Evolutionary conservation across 2,329 filamentous ascomycete genomes (phyloP).

Genomic region (Neoarthrinium moseri): DNA sequence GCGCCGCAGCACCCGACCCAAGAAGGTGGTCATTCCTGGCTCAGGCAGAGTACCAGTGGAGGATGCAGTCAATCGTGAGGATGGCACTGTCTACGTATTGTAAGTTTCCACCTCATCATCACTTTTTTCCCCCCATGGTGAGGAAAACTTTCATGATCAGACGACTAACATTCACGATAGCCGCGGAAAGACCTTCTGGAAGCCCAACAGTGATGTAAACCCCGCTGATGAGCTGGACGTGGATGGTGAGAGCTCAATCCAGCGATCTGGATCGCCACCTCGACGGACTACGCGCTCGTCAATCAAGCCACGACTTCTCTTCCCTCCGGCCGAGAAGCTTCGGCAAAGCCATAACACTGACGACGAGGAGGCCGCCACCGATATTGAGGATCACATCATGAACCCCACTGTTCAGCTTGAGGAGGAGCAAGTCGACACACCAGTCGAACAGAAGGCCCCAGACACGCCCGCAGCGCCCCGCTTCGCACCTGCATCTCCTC

Average conservation of each 20-base stretch:
- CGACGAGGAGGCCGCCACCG: conserved; percentile 59
- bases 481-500: conserved; percentile 60
- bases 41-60: conserved; percentile 60
- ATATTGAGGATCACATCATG: conserved; percentile 52
- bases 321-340: conserved; percentile 51
- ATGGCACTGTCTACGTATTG: conserved; percentile 77
- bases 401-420: conserved; percentile 25
- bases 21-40: conserved; percentile 53
- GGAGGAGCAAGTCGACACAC: conserved; percentile 31
- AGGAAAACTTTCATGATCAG: conserved; percentile 21
- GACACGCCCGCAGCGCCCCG: conserved; percentile 55
- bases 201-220: conserved; percentile 47
- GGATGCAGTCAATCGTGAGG: conserved; percentile 61
- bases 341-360: conserved; percentile 42
- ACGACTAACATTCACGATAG: conserved; percentile 37
- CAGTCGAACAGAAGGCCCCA: conserved; percentile 33
- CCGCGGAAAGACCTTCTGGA: conserved; percentile 79
- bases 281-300: conserved; percentile 63
- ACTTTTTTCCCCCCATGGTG: conserved; percentile 5
- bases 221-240: conserved; percentile 31
- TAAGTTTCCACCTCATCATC: conserved; percentile 49
- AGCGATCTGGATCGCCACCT: conserved; percentile 14
- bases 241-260: conserved; percentile 18
- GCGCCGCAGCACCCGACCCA: conserved; percentile 52
- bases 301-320: conserved; percentile 71